These are phyloP conservation scores for Penicillium paneum DNA, from an alignment of 2,329 filamentous ascomycete species.

Conservation along the genomic window DNA sequence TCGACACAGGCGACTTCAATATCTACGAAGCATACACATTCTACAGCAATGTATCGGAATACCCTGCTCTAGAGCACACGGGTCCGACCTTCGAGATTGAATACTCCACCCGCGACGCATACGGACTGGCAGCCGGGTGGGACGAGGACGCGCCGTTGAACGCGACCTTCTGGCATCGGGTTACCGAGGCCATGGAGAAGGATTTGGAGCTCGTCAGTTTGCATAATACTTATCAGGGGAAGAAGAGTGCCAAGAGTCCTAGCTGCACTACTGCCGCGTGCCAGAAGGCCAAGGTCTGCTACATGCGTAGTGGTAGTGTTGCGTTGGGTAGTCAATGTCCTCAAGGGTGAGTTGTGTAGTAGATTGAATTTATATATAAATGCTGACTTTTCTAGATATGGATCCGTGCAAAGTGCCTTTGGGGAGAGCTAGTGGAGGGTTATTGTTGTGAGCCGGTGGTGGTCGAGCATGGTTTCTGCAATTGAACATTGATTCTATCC, in stretches of 20 bases:
- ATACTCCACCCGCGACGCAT: conserved; percentile 52
- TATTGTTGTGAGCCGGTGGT: neutral
- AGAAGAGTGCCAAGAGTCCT: conserved; percentile 50
- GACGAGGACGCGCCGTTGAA: conserved; percentile 52
- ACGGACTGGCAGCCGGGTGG: conserved; percentile 47
- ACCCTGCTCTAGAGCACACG: conserved; percentile 36
- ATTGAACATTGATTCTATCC: neutral
- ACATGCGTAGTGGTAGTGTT: conserved; percentile 57
- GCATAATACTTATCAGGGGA: conserved; percentile 54
- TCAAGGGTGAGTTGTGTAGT: conserved; percentile 44
- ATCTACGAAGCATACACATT: conserved; percentile 55
- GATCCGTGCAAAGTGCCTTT: conserved; percentile 44
- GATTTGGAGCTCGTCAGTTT: conserved; percentile 49
- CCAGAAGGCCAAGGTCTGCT: conserved; percentile 55
- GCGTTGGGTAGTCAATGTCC: conserved; percentile 52
- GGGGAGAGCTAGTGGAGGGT: neutral
- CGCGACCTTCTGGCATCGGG: conserved; percentile 58
- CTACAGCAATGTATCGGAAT: conserved; percentile 51
- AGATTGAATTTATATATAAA: neutral
- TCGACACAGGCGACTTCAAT: conserved; percentile 54
- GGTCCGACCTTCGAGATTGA: conserved; percentile 51
- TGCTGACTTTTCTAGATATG: conserved; percentile 28
- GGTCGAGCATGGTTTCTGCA: neutral
- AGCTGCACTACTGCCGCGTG: conserved; percentile 54
- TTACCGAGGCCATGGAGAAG: conserved; percentile 57